These are phyloP conservation scores for Diddensiella santjacobensis DNA, from an alignment of 805 yeast genomes.

Conservation along the genomic window DNA sequence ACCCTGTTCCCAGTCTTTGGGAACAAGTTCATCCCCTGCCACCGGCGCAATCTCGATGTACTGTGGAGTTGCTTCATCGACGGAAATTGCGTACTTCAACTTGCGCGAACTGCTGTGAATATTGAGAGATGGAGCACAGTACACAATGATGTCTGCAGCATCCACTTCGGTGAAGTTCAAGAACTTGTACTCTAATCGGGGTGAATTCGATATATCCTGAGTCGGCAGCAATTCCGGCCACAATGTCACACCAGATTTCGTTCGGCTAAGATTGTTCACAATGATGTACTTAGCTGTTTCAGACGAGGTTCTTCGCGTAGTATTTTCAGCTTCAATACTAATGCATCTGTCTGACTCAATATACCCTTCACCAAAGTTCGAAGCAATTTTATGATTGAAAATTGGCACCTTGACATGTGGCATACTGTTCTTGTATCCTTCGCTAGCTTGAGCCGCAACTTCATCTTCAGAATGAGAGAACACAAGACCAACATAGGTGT, in stretches of 20 bases:
- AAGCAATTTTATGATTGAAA: slow-evolving; percentile 4
- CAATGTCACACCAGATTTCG: slow-evolving; percentile 18
- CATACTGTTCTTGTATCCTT: not conserved
- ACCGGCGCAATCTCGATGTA: slow-evolving; percentile 26
- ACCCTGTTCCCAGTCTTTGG: slow-evolving; percentile 19
- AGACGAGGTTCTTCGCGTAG: not conserved
- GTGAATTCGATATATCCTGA: slow-evolving; percentile 8
- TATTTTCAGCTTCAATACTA: slow-evolving; percentile 19
- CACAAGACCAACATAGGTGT: not conserved
- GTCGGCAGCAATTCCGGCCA: slow-evolving; percentile 10
- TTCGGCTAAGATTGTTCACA: slow-evolving; percentile 13
- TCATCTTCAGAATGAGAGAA: slow-evolving; percentile 2
- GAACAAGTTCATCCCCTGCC: slow-evolving; percentile 6
- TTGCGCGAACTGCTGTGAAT: slow-evolving; percentile 23
- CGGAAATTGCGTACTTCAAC: slow-evolving; percentile 27
- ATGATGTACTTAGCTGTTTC: slow-evolving; percentile 10
- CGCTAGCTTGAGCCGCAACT: not conserved
- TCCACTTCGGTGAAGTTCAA: slow-evolving; percentile 13
- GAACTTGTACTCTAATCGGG: slow-evolving; percentile 13
- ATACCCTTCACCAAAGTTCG: slow-evolving; percentile 11
- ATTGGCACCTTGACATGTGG: slow-evolving; percentile 10
- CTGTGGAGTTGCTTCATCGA: slow-evolving; percentile 28
- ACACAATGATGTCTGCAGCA: slow-evolving; percentile 19
- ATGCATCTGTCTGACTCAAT: slow-evolving; percentile 18
- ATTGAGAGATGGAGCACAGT: slow-evolving; percentile 28